Evolutionary conservation across 768 basidiomycete genomes (phyloP).

Genomic region (Amanita jacksonii): DNA sequence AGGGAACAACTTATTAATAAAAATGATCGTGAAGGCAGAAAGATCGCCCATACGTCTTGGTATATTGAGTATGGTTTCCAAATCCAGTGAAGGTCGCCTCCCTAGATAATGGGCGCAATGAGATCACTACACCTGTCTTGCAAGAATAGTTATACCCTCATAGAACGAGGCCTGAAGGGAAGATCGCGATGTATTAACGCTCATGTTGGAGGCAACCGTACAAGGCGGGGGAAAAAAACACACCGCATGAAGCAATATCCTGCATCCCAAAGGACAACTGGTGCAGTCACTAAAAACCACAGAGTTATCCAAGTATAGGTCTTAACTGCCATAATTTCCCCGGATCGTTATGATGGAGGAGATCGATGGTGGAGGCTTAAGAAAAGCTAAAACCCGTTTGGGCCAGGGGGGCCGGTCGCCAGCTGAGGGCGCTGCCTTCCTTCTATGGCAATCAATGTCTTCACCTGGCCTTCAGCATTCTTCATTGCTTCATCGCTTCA

Average conservation of each 20-base stretch:
- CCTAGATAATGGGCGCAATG: constrained; percentile 22
- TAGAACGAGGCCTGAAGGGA: constrained; percentile 62
- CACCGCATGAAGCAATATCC: constrained; percentile 77
- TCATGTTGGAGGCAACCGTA: constrained; percentile 2
- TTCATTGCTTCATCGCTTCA: no score
- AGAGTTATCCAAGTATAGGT: constrained; percentile 49
- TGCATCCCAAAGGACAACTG: constrained; percentile 71
- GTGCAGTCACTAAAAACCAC: constrained; percentile 59
- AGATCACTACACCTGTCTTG: not conserved
- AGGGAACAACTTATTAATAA: not conserved
- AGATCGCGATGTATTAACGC: not conserved
- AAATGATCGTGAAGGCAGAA: constrained; percentile 21
- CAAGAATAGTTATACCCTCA: constrained; percentile 31
- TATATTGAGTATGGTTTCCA: constrained; percentile 81
- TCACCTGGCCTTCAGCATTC: no score
- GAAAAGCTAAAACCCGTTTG: no score
- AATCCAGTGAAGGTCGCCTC: constrained; percentile 87
- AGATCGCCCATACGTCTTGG: constrained; percentile 39
- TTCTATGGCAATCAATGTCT: no score
- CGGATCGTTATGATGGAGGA: no score
- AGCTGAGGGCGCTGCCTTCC: no score
- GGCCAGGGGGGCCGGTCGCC: no score
- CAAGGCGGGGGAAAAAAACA: constrained; percentile 15
- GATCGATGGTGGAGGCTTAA: no score
- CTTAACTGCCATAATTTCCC: constrained; percentile 35